phyloP scores from a whole-genome alignment of 1,139 yeast genomes.

The Hansenula sp. region DNA sequence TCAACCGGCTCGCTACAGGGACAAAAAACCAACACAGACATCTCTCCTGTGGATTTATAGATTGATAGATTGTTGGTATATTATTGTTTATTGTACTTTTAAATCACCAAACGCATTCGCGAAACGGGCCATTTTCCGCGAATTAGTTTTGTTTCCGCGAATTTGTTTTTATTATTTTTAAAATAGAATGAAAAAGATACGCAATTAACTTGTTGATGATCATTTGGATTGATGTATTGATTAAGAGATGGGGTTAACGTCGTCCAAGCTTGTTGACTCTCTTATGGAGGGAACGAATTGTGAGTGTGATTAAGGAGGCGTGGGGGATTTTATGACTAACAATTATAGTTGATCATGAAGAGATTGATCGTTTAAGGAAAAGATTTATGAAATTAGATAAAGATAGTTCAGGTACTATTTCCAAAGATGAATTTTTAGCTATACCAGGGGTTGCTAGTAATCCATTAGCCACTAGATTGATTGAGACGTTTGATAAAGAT shows the following conservation, averaged over 20 bases:
- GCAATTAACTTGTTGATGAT: too few species aligned
- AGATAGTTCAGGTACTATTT: conserved; percentile 90
- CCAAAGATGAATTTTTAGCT: conserved; percentile 81
- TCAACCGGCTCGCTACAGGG: conserved; percentile 8
- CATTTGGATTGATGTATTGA: background rate
- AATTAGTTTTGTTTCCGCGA: background rate
- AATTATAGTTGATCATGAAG: conserved; percentile 66
- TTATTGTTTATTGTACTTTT: too few species aligned
- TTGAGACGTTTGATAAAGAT: conserved; percentile 93
- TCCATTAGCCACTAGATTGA: conserved; percentile 83
- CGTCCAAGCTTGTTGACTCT: conserved; percentile 62
- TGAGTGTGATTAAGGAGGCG: conserved; percentile 21
- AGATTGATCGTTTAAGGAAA: conserved; percentile 84
- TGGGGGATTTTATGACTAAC: background rate
- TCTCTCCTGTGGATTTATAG: too few species aligned
- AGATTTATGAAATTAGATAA: conserved; percentile 93
- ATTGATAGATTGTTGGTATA: too few species aligned
- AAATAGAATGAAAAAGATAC: background rate
- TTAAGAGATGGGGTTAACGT: conserved; percentile 56
- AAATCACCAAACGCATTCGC: background rate
- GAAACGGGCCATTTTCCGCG: too few species aligned
- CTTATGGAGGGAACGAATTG: conserved; percentile 75
- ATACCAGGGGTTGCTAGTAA: conserved; percentile 91
- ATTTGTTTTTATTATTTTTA: background rate
- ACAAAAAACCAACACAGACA: conserved; percentile 3